Evolutionary conservation across 768 basidiomycete genomes (phyloP).

Genomic region (Pulveroboletus sp.): DNA sequence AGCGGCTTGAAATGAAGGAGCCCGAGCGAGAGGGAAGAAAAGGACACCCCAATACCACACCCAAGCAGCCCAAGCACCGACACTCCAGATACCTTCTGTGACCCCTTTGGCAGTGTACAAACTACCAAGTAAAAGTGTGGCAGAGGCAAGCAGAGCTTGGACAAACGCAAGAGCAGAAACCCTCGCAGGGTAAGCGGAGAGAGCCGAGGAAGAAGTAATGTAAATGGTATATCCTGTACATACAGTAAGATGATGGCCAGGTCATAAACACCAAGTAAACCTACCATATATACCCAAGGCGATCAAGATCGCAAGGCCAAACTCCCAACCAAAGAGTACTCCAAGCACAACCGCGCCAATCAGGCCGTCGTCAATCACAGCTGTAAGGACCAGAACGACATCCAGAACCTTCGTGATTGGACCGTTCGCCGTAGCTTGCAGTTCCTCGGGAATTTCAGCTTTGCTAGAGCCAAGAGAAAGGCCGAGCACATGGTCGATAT

Average conservation of each 20-base stretch:
- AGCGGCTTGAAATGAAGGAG: conserved; percentile 58
- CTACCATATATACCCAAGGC: conserved; percentile 73
- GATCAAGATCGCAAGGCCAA: conserved; percentile 61
- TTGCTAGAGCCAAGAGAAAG: conserved; percentile 81
- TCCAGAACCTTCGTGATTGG: conserved; percentile 17
- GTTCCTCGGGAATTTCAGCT: conserved; percentile 72
- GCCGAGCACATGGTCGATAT: conserved; percentile 83
- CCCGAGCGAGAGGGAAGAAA: conserved; percentile 32
- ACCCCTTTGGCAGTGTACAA: conserved; percentile 26
- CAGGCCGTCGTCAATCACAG: conserved; percentile 75
- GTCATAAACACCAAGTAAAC: conserved; percentile 11
- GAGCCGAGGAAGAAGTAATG: conserved; percentile 8
- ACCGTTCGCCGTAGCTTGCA: conserved; percentile 4
- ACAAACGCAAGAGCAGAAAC: conserved; percentile 30
- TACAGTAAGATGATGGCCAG: background rate
- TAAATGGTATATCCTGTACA: conserved; percentile 16
- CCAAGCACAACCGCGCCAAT: conserved; percentile 68
- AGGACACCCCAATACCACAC: conserved; percentile 28
- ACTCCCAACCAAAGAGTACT: conserved; percentile 57
- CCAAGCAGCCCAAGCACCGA: conserved; percentile 27
- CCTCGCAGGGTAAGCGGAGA: conserved; percentile 4
- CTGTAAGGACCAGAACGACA: conserved; percentile 57
- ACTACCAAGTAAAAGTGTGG: conserved; percentile 73
- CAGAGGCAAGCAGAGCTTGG: conserved; percentile 77
- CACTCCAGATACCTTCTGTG: conserved; percentile 25